Evolutionary conservation across 2,329 filamentous ascomycete genomes (phyloP), one percentile per base, ranked within the genome.

Genomic region (Epichloe gansuensis): DNA sequence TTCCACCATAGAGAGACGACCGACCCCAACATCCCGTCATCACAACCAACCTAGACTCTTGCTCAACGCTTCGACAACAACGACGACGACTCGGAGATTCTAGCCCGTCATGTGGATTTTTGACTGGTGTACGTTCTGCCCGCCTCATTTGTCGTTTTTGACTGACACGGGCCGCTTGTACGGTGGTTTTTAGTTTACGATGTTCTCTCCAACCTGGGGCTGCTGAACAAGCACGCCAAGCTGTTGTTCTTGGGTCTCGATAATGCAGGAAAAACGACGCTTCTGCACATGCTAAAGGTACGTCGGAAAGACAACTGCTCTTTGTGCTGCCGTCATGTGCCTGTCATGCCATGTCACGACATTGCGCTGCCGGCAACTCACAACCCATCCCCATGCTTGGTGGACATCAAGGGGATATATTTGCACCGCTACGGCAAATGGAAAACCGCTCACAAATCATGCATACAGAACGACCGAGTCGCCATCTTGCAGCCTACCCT

Each of bases 171-270:
- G 60, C 59, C 61, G 52, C 53, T 46, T 51, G 9, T 11, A 8
- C 28, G 35, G 8, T 25, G 8, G 7, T 3, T 6, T 5, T 3
- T 64, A 69, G 89, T 95, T 74, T 95, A 88, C 80, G 88, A 95
- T 75, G 76, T 94, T 63, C 82, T 95, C 65, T 87, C 90, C 64
- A 88, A 83, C 59, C 80, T 95, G 58, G 90, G 90, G 63, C 79
- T 95, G 65, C 77, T 91, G 61, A 95, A 95, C 82, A 95, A 95
- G 80, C 88, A 95, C 71, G 90, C 89, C 65, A 95, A 95, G 81
- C 81, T 95, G 55, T 81, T 95, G 54, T 95, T 95, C 75, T 82
- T 95, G 58, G 90, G 90, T 62, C 84, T 95, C 57, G 90, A 95
- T 70, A 95, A 95, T 75, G 90, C 90, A 50, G 90, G 90, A 72